Percentiles rank a stretch among this genome's conserved stretches.
These are phyloP conservation scores for Biscogniauxia mediterranea DNA, from an alignment of 2,329 filamentous ascomycete species.

Conservation along the genomic window DNA sequence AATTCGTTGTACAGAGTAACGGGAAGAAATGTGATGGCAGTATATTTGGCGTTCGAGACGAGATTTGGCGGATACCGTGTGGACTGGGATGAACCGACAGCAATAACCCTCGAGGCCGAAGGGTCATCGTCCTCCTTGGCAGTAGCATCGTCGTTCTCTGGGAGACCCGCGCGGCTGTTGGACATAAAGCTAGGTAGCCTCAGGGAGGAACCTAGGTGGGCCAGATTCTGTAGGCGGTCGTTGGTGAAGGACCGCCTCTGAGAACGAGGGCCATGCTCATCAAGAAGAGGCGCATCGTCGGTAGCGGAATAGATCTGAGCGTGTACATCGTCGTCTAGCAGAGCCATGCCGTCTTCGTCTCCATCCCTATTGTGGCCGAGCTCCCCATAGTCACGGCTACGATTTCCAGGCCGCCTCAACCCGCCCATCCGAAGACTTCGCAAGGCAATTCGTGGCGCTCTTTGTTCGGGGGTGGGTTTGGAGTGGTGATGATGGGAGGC, in stretches of 20 bases:
- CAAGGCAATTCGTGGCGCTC: conserved; percentile 64
- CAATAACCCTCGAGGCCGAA: conserved; percentile 69
- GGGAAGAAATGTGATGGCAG: conserved; percentile 88
- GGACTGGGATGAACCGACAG: conserved; percentile 71
- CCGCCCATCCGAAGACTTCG: conserved; percentile 68
- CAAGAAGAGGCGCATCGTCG: conserved; percentile 74
- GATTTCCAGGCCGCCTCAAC: conserved; percentile 54
- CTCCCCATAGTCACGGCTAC: conserved; percentile 58
- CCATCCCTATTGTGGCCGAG: conserved; percentile 56
- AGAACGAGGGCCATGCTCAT: conserved; percentile 37
- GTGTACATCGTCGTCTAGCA: conserved; percentile 62
- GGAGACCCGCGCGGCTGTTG: conserved; percentile 30
- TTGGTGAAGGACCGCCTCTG: conserved; percentile 38
- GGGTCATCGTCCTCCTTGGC: conserved; percentile 59
- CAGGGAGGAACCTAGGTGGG: conserved; percentile 51
- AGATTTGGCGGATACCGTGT: conserved; percentile 84
- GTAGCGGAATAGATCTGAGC: conserved; percentile 58
- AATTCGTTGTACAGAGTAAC: conserved; percentile 97
- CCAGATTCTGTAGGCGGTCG: conserved; percentile 43
- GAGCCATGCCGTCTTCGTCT: conserved; percentile 64
- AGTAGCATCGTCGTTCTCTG: conserved; percentile 48
- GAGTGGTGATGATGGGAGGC: conserved; percentile 37
- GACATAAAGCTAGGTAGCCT: conserved; percentile 69
- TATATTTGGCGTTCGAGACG: conserved; percentile 97
- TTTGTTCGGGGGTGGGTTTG: conserved; percentile 41